Percentiles rank a stretch among this genome's conserved stretches.
These are phyloP conservation scores for Verticillium alfalfae DNA, from an alignment of 2,329 filamentous ascomycete species.

Conservation along the genomic window DNA sequence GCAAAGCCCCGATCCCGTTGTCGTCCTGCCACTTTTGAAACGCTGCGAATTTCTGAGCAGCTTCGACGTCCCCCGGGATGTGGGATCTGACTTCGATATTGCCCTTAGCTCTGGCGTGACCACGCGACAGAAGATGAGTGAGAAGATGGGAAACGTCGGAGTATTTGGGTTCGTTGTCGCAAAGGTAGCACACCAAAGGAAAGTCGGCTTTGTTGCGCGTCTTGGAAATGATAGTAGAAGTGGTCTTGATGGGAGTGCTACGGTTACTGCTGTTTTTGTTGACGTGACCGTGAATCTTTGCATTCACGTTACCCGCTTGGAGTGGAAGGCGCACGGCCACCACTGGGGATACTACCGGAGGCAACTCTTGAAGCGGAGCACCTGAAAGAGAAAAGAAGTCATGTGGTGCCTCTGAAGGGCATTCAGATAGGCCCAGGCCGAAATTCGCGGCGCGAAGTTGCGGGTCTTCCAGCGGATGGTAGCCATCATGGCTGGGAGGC, in stretches of 20 bases:
- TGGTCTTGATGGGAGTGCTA: not conserved
- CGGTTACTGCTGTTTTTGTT: not conserved
- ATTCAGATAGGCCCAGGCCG: not conserved
- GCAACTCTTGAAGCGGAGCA: not conserved
- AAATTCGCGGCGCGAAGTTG: not conserved
- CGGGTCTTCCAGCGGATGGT: not conserved
- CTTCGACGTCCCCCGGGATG: constrained; percentile 60
- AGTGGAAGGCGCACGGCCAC: not conserved
- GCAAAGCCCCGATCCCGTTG: constrained; percentile 64
- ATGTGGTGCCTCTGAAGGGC: not conserved
- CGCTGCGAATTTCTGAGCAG: constrained; percentile 54
- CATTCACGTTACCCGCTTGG: not conserved
- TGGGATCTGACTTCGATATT: constrained; percentile 77
- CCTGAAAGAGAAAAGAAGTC: not conserved
- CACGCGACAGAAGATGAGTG: constrained; percentile 88
- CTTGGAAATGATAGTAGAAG: not conserved
- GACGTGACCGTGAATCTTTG: not conserved
- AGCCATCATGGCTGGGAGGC: not conserved
- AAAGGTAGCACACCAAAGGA: constrained; percentile 76
- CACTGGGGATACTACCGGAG: not conserved
- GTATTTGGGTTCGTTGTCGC: constrained; percentile 72
- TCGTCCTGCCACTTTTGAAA: constrained; percentile 77
- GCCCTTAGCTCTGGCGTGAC: constrained; percentile 65
- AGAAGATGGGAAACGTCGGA: constrained; percentile 88
- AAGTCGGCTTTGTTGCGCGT: constrained; percentile 21